Percentiles rank a stretch among this genome's conserved stretches.
phyloP scores from a whole-genome alignment of 306 rosid species.

The Vicia villosa region DNA sequence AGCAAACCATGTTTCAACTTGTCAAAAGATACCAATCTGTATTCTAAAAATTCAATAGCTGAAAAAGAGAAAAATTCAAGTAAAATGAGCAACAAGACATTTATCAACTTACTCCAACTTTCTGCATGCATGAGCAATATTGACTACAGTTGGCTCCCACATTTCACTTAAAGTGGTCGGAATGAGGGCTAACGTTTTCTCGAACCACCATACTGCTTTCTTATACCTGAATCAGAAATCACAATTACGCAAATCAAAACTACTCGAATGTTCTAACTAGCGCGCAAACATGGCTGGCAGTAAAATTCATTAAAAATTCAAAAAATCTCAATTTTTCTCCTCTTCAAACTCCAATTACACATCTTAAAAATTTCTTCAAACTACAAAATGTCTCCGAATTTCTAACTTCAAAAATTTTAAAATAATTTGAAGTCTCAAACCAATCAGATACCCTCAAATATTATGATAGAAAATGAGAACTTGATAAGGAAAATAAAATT shows the following conservation, averaged over 20 bases:
- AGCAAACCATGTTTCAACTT: slow-evolving; percentile 22
- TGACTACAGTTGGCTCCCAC: slow-evolving; percentile 96
- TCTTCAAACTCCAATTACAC: not conserved
- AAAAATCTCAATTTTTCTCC: not conserved
- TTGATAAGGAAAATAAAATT: not conserved
- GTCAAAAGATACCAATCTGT: not conserved
- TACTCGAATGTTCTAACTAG: slow-evolving; percentile 24
- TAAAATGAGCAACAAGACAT: slow-evolving; percentile 15
- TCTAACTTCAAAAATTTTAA: not conserved
- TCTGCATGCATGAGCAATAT: slow-evolving; percentile 92
- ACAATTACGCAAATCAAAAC: slow-evolving; percentile 34
- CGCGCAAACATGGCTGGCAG: slow-evolving; percentile 4
- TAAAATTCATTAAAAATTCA: not conserved
- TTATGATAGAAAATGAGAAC: not conserved
- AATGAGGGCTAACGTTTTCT: slow-evolving; percentile 80
- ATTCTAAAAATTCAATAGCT: slow-evolving; percentile 6
- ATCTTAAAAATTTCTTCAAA: not conserved
- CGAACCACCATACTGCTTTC: slow-evolving; percentile 84
- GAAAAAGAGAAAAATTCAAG: slow-evolving; percentile 15
- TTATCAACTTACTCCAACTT: slow-evolving; percentile 73
- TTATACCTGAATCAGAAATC: slow-evolving; percentile 63
- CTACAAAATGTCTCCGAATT: not conserved
- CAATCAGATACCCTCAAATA: not conserved
- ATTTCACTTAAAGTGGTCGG: slow-evolving; percentile 79
- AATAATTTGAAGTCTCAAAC: not conserved